These are phyloP conservation scores for Termitomyces bulborhizus DNA, from an alignment of 768 basidiomycete genomes.

Conservation along the genomic window DNA sequence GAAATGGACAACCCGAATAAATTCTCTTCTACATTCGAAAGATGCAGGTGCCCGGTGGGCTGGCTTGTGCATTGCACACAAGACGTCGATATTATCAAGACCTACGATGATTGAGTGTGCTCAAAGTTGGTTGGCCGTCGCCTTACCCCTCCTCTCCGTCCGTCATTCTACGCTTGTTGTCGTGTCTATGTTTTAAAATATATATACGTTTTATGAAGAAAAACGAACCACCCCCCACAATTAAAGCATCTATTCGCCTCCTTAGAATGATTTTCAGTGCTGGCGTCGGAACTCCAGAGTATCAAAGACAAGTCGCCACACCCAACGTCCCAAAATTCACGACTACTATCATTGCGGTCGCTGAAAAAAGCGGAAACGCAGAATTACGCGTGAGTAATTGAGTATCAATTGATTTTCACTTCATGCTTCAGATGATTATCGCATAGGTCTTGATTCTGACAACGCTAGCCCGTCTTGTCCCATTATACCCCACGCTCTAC, in stretches of 20 bases:
- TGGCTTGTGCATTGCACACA: constrained; percentile 68
- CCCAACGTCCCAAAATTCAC: constrained; percentile 74
- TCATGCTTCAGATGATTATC: background rate
- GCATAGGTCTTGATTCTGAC: constrained; percentile 37
- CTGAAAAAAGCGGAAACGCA: constrained; percentile 41
- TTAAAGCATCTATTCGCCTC: constrained; percentile 63
- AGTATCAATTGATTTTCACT: background rate
- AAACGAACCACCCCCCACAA: constrained; percentile 53
- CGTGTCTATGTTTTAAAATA: constrained; percentile 18
- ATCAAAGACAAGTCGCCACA: constrained; percentile 70
- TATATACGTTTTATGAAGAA: constrained; percentile 39
- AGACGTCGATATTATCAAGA: constrained; percentile 54
- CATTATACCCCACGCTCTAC: constrained; percentile 63
- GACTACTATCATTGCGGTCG: constrained; percentile 46
- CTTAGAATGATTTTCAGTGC: constrained; percentile 54
- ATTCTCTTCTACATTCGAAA: constrained; percentile 72
- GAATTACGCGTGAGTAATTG: constrained; percentile 46
- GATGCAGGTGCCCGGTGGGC: constrained; percentile 76
- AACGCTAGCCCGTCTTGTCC: constrained; percentile 50
- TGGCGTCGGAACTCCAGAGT: constrained; percentile 62
- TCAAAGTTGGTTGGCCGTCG: constrained; percentile 63
- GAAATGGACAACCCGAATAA: constrained; percentile 74
- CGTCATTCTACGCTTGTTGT: constrained; percentile 28
- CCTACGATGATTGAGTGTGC: constrained; percentile 62
- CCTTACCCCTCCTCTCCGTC: constrained; percentile 65